Conservation (phyloP, 768 basidiomycete genomes). For the Rhizopogon roseolus region DNA sequence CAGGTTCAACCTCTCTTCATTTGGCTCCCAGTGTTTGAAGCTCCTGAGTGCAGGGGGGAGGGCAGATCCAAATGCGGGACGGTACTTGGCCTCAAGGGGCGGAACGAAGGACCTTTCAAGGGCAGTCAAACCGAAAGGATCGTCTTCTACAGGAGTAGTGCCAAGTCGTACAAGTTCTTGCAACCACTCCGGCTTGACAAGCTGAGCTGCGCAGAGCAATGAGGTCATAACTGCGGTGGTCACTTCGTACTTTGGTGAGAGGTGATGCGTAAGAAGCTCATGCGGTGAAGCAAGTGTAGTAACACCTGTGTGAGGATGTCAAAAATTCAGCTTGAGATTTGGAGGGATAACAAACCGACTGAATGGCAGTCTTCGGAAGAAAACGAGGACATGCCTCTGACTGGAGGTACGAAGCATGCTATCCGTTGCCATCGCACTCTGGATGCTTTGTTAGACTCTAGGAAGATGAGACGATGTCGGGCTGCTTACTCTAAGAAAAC, state of each 20-base stretch:
- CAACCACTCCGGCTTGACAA: conserved; percentile 70
- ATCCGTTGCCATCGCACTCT: conserved; percentile 51
- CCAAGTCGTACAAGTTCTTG: conserved; percentile 53
- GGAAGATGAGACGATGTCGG: neutral
- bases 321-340: neutral
- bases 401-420: conserved; percentile 41
- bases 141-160: conserved; percentile 24
- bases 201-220: conserved; percentile 49
- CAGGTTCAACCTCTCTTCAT: conserved; percentile 55
- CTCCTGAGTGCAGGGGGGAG: conserved; percentile 45
- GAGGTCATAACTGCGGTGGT: conserved; percentile 50
- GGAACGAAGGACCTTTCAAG: conserved; percentile 50
- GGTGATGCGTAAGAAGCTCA: conserved; percentile 58
- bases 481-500: conserved; percentile 42
- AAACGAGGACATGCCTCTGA: conserved; percentile 30
- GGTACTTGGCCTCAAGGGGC: conserved; percentile 50
- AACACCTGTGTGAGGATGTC: conserved; percentile 39
- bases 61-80: conserved; percentile 50
- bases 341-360: conserved; percentile 40
- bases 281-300: conserved; percentile 43
- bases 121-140: conserved; percentile 27
- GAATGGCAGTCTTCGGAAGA: conserved; percentile 40
- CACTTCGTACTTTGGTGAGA: conserved; percentile 47
- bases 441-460: neutral
- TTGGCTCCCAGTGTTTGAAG: conserved; percentile 61